Conservation (phyloP, 2,329 filamentous ascomycete species). For the Colletotrichum sp. region DNA sequence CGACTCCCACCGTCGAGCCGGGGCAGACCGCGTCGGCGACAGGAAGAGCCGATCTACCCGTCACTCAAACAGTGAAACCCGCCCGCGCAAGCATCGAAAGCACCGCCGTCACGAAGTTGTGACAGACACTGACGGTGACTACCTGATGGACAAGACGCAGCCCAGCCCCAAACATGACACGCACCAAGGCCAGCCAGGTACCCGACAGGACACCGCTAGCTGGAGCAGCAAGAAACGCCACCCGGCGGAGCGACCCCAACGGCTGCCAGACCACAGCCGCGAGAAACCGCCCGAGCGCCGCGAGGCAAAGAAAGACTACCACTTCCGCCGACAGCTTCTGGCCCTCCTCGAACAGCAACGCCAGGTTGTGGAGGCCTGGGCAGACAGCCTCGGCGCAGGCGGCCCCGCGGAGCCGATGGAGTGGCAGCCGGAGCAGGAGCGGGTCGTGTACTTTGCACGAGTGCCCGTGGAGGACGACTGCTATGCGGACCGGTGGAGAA, state of each 20-base stretch:
- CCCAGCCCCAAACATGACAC: not conserved
- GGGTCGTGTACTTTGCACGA: slow-evolving; percentile 18
- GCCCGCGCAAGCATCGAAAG: not conserved
- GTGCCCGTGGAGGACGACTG: slow-evolving; percentile 13
- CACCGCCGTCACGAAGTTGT: not conserved
- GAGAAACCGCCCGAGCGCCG: not conserved
- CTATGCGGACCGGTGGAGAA: slow-evolving; percentile 13
- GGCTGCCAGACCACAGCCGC: not conserved
- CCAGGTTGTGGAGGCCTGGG: slow-evolving; percentile 21
- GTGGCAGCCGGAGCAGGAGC: slow-evolving; percentile 28
- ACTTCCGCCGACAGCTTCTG: slow-evolving; percentile 2
- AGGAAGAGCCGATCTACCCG: not conserved
- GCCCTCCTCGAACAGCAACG: slow-evolving; percentile 16
- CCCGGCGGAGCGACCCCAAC: not conserved
- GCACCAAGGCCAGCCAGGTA: not conserved
- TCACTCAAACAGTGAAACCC: not conserved
- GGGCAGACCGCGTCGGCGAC: not conserved
- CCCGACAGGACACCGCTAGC: not conserved
- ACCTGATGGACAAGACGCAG: not conserved
- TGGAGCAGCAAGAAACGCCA: not conserved
- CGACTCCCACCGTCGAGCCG: not conserved
- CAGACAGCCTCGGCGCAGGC: slow-evolving; percentile 18
- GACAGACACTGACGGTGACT: slow-evolving; percentile 9
- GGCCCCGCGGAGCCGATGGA: slow-evolving; percentile 28
- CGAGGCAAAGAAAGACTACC: not conserved